Conservation (phyloP, 306 rosid species). For the Inga laurina region DNA sequence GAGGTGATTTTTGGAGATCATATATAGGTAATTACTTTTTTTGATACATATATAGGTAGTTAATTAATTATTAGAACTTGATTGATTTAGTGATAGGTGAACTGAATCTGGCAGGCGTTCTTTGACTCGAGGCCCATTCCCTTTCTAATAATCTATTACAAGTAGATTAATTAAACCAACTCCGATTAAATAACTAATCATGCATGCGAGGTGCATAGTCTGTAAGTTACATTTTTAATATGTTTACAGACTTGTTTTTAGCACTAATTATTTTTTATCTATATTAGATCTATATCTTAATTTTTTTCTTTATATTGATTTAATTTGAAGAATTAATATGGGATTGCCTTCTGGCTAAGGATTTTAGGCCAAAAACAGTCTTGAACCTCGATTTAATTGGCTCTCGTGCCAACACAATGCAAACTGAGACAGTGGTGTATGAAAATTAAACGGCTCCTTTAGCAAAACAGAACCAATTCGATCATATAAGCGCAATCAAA, state of each 20-base stretch:
- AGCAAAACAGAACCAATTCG: neutral
- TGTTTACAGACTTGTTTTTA: neutral
- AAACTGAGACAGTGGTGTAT: neutral
- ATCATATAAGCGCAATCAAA: conserved; percentile 11
- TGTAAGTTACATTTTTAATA: neutral
- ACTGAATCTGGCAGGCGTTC: neutral
- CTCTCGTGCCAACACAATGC: too few species aligned
- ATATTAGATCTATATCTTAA: neutral
- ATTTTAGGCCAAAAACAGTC: too few species aligned
- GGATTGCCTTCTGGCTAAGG: neutral
- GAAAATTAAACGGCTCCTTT: neutral
- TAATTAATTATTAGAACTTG: neutral
- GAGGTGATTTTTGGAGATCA: neutral
- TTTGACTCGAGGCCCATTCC: neutral
- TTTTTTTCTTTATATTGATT: neutral
- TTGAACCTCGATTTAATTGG: neutral
- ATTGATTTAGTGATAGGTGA: neutral
- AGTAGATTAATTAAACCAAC: neutral
- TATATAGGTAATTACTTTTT: too few species aligned
- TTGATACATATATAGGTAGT: too few species aligned
- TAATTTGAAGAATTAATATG: neutral
- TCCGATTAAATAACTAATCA: neutral
- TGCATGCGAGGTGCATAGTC: neutral
- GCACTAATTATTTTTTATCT: neutral
- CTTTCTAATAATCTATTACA: neutral